Evolutionary conservation across 257 asterid genomes (phyloP), one percentile per base, ranked within the genome.

Genomic region (Echites panduratus): DNA sequence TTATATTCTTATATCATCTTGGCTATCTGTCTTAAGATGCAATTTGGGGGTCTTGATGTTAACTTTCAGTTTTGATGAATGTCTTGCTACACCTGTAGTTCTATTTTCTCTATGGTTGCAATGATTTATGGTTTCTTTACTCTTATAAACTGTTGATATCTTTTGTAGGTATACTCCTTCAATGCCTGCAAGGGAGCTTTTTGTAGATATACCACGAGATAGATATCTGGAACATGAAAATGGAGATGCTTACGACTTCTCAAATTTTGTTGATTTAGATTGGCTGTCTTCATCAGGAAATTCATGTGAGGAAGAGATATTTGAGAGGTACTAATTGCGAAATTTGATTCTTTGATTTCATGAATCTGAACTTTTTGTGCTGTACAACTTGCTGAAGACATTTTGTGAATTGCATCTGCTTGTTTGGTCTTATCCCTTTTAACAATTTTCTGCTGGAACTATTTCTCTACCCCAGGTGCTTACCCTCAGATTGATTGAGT

Each of bases 281-380:
- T 89, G 97, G 98, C 85, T 93, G 63, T 93, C 98, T 72, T 93
- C 98, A 52, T 87, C 96, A 70, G 96, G 92, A 79, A 90, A 89
- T 85, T 93, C 97, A 61, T 90, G 95, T 35, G 97, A 93, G 76
- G 97, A 90, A 82, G 97, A 90, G 85, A 77, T 84, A 70, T 79
- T 93, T 70, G 96, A 91, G 75, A 93, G 98, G 98, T 93, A 85
- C 75, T 72, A 70, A 24, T 52, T 2, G 2, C 40, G 49, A 9
- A 35, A 40, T 40, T 59, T 35, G 54, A 47, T 69, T 22, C 11
- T 17, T 49, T 45, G 59, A 75, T 67, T 57, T 6, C 17, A 26
- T 1, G 0, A 7, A 11, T 35, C n/a, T 27, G 29, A 56, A 24
- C 9, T 71, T 53, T 13, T 38, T 64, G 38, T 9, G 22, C 41